Evolutionary conservation across 2,329 filamentous ascomycete genomes (phyloP), one percentile per base, ranked within the genome.

Genomic region (Colletotrichum kahawae): DNA sequence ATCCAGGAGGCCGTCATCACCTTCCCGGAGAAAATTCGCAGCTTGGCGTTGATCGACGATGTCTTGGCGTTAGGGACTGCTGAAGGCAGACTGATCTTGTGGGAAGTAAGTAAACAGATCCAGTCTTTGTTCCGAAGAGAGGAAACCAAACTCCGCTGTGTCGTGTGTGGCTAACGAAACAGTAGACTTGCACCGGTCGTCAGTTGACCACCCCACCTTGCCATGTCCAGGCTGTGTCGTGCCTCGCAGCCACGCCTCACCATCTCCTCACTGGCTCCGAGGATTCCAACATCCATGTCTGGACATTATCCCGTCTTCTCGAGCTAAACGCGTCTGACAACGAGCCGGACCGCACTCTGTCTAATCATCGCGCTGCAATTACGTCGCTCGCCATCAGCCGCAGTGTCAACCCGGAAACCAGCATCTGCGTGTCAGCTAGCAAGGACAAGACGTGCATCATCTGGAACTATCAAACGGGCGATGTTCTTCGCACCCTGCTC

Each of bases 261-360:
- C 93, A 95, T 84, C 84, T 97, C 67, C 88, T 97, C 66, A 95
- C 94, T 2, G 95, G 93, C 54, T 96, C 95, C 4, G 91, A 93
- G 78, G 97, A 99, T 86, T 94, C 95, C 67, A 98, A 95, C 82
- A 90, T 98, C 77, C 95, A 98, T 84, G 93, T 98, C 75, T 99
- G 97, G 97, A 95, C 95, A 2, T 85, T 98, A 67, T 89, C 94
- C 5, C 89, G 90, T 29, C 90, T 98, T 13, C 89, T 98, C 4
- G 90, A 92, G 76, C 84, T 91, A 70, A 85, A 89, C 77, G 84
- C 87, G 27, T 87, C 87, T 65, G 89, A 90, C 80, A 90, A 85
- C 84, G 92, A 95, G 78, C 96, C 96, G 4, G 87, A 95, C 64
- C 90, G 92, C 74, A 96, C 93, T 6, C 91, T 99, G 74, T 92